Evolutionary conservation across 2,329 filamentous ascomycete species (phyloP).

Genomic region (Fusarium lyarnte): DNA sequence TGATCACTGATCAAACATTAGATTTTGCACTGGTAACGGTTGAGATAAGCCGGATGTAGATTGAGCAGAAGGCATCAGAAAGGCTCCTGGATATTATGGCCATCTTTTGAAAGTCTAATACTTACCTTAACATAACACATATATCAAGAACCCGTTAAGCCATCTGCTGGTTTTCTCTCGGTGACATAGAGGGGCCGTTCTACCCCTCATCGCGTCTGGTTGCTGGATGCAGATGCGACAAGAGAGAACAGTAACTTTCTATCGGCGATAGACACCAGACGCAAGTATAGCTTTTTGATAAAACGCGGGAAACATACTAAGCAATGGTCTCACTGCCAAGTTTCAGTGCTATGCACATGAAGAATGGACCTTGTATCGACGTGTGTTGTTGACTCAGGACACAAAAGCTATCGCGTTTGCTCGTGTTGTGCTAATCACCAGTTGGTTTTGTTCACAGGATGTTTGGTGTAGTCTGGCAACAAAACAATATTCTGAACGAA

Average conservation of each 20-base stretch:
- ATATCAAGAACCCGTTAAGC: neutral
- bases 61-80: neutral
- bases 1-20: slow-evolving; percentile 5
- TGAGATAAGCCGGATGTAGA: neutral
- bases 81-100: neutral
- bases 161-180: neutral
- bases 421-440: neutral
- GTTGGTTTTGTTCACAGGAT: neutral
- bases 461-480: neutral
- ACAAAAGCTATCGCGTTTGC: neutral
- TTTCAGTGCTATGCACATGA: neutral
- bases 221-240: slow-evolving; percentile 15
- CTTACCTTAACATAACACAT: neutral
- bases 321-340: neutral
- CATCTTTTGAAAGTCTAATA: neutral
- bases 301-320: neutral
- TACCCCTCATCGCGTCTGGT: slow-evolving; percentile 25
- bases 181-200: slow-evolving; percentile 10
- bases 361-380: neutral
- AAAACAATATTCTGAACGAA: neutral
- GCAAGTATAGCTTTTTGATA: neutral
- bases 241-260: slow-evolving; percentile 14
- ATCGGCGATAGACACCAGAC: neutral
- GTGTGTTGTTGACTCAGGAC: neutral
- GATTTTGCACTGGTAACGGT: neutral